Conservation (phyloP, 257 asterid genomes). For the Primulina huaijiensis region DNA sequence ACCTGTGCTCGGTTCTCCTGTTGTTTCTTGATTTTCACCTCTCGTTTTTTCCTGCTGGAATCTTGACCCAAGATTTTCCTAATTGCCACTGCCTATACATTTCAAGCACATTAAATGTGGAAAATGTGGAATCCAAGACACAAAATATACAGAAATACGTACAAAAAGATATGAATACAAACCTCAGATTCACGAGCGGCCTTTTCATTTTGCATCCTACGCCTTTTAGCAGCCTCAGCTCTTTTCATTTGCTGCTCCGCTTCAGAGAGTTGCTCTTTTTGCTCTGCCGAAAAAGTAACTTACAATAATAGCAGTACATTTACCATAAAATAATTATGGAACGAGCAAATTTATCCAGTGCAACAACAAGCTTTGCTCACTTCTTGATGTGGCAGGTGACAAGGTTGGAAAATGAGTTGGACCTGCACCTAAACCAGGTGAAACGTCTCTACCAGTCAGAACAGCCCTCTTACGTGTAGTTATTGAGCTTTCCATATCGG, state of each 20-base stretch:
- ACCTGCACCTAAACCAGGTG: constrained; percentile 36
- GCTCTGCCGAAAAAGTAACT: constrained; percentile 43
- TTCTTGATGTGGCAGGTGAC: constrained; percentile 73
- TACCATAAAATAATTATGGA: constrained; percentile 13
- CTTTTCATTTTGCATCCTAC: constrained; percentile 68
- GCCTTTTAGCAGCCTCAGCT: constrained; percentile 87
- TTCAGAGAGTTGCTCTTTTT: constrained; percentile 70
- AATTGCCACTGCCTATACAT: constrained; percentile 81
- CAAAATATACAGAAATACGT: constrained; percentile 1
- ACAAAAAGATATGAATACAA: constrained; percentile 10
- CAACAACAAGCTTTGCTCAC: constrained; percentile 34
- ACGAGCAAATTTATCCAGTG: constrained; percentile 9
- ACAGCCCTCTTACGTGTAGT: constrained; percentile 69
- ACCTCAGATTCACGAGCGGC: constrained; percentile 92
- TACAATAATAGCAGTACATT: constrained; percentile 13
- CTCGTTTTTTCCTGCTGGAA: constrained; percentile 81
- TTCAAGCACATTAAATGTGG: not conserved
- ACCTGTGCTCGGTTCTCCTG: constrained; percentile 69
- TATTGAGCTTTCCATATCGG: constrained; percentile 43
- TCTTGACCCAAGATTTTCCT: constrained; percentile 88
- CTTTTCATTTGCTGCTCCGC: constrained; percentile 77
- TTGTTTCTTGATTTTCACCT: constrained; percentile 17
- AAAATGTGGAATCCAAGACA: not conserved
- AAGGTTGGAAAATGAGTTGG: constrained; percentile 59
- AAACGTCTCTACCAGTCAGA: constrained; percentile 40